These are phyloP conservation scores for Coemansia asiatica DNA, from an alignment of 192 early-diverging fungal species.

Conservation along the genomic window DNA sequence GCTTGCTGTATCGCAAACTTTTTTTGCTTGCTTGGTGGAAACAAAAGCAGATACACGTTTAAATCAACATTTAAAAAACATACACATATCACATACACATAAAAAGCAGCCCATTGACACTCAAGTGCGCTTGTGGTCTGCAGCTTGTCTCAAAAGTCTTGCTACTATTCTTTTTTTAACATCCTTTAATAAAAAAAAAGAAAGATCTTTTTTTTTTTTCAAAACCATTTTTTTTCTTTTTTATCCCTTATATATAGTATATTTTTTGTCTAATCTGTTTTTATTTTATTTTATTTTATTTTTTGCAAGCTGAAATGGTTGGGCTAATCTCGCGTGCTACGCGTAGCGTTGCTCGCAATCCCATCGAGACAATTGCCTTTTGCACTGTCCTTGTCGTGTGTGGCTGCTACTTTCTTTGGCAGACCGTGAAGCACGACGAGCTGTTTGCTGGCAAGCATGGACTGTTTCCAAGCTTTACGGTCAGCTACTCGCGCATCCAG, in stretches of 20 bases:
- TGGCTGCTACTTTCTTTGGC: slow-evolving; percentile 74
- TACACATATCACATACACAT: not conserved
- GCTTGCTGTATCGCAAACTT: too few species aligned
- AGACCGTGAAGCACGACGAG: slow-evolving; percentile 66
- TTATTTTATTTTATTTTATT: too few species aligned
- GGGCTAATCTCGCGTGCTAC: slow-evolving; percentile 52
- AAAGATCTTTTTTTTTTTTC: not conserved
- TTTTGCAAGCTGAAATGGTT: slow-evolving; percentile 12
- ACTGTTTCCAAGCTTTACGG: slow-evolving; percentile 24
- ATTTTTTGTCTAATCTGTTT: slow-evolving; percentile 2
- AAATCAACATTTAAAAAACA: not conserved
- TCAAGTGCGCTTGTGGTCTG: not conserved
- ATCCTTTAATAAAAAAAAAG: not conserved
- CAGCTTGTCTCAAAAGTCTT: not conserved
- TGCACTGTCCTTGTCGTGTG: slow-evolving; percentile 72
- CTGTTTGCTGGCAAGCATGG: slow-evolving; percentile 54
- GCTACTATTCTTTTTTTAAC: not conserved
- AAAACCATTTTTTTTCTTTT: slow-evolving; percentile 8
- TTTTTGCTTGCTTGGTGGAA: not conserved
- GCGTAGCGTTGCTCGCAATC: slow-evolving; percentile 63
- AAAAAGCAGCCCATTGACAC: not conserved
- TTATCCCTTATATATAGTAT: slow-evolving; percentile 5
- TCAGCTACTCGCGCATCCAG: slow-evolving; percentile 20
- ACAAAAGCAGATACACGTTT: not conserved
- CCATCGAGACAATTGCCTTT: slow-evolving; percentile 77